Percentiles rank a stretch among this genome's conserved stretches.
phyloP scores from a whole-genome alignment of 768 basidiomycete species.

The Xerocomellus amylosporus region DNA sequence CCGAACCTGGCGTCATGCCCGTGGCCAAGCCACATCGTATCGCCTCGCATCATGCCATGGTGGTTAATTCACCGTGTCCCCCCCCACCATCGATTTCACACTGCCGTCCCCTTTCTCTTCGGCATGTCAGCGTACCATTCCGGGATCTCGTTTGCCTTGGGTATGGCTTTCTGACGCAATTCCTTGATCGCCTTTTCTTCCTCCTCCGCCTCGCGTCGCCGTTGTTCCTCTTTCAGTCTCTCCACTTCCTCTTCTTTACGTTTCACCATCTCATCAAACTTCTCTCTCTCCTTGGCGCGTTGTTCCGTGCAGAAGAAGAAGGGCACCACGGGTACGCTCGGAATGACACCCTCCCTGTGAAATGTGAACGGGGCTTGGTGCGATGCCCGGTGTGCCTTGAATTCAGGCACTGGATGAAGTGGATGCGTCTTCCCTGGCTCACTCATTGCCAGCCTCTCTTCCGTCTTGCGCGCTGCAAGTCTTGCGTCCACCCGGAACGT shows the following conservation, averaged over 20 bases:
- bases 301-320: slow-evolving; percentile 51
- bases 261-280: slow-evolving; percentile 57
- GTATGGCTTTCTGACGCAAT: slow-evolving; percentile 59
- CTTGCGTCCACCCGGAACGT: slow-evolving; percentile 51
- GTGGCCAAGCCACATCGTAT: slow-evolving; percentile 14
- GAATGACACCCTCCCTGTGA: slow-evolving; percentile 44
- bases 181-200: slow-evolving; percentile 63
- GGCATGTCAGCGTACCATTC: slow-evolving; percentile 75
- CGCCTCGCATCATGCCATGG: slow-evolving; percentile 16
- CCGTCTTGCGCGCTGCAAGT: slow-evolving; percentile 45
- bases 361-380: slow-evolving; percentile 36
- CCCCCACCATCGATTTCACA: slow-evolving; percentile 13
- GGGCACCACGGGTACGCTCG: slow-evolving; percentile 36
- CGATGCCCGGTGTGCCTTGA: slow-evolving; percentile 52
- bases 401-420: slow-evolving; percentile 46
- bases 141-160: slow-evolving; percentile 68
- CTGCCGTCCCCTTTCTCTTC: slow-evolving; percentile 42
- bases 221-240: slow-evolving; percentile 44
- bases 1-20: slow-evolving; percentile 1
- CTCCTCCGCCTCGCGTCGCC: slow-evolving; percentile 46
- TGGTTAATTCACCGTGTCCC: slow-evolving; percentile 2
- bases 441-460: slow-evolving; percentile 29
- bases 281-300: slow-evolving; percentile 59
- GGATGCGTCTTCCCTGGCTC: slow-evolving; percentile 22
- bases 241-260: slow-evolving; percentile 56